Conservation (phyloP, 2,329 filamentous ascomycete species). For the Curvularia eragrostidis region DNA sequence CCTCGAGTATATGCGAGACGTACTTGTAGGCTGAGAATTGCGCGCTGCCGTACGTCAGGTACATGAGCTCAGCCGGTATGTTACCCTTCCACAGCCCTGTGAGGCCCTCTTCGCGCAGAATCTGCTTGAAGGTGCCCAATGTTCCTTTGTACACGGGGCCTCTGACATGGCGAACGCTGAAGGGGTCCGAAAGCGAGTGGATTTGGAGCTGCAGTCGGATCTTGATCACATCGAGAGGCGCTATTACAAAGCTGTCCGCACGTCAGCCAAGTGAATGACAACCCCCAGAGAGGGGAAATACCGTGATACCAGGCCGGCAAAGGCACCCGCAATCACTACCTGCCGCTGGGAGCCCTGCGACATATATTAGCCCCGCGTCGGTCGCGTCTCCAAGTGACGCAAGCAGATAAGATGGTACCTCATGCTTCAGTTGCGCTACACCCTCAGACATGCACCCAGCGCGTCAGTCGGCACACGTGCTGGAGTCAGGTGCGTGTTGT, state of each 20-base stretch:
- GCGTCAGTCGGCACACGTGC: slow-evolving; percentile 33
- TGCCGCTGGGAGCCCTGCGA: slow-evolving; percentile 69
- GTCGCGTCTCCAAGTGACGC: background rate
- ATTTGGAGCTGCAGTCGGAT: slow-evolving; percentile 95
- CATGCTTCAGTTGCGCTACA: slow-evolving; percentile 71
- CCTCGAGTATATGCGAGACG: slow-evolving; percentile 70
- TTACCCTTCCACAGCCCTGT: slow-evolving; percentile 96
- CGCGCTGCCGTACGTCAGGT: slow-evolving; percentile 85
- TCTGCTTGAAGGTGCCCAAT: slow-evolving; percentile 75
- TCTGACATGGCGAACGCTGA: slow-evolving; percentile 58
- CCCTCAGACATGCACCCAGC: slow-evolving; percentile 68
- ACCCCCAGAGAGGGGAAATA: slow-evolving; percentile 51
- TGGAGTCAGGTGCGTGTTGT: slow-evolving; percentile 13
- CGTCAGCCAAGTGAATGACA: slow-evolving; percentile 7
- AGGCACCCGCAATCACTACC: slow-evolving; percentile 69
- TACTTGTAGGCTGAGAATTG: slow-evolving; percentile 91
- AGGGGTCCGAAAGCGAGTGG: slow-evolving; percentile 79
- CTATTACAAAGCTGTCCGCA: slow-evolving; percentile 78
- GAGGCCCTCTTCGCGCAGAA: slow-evolving; percentile 80
- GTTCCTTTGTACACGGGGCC: slow-evolving; percentile 74
- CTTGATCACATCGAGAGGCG: slow-evolving; percentile 96
- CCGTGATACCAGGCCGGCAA: slow-evolving; percentile 88
- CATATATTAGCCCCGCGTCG: slow-evolving; percentile 7
- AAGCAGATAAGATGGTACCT: slow-evolving; percentile 54
- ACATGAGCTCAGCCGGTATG: slow-evolving; percentile 91